These are phyloP conservation scores for Clonostachys sp. DNA, from an alignment of 2,329 filamentous ascomycete genomes.

Conservation along the genomic window DNA sequence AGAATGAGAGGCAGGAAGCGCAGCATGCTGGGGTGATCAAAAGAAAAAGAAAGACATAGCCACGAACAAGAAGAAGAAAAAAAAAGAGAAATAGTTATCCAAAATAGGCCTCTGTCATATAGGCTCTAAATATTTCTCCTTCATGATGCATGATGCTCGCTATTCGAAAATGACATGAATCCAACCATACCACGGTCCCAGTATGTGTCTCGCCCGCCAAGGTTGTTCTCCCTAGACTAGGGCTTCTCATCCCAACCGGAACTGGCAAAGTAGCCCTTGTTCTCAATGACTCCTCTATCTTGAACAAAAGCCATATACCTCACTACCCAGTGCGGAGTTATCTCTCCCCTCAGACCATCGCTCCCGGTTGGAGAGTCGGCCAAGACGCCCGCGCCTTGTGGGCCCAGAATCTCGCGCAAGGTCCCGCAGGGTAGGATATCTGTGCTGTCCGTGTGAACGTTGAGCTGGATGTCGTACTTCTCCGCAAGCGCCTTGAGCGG, in stretches of 20 bases:
- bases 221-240: too few relatives aligned
- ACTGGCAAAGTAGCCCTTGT: slow-evolving; percentile 93
- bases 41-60: not conserved
- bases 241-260: slow-evolving; percentile 59
- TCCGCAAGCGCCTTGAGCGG: slow-evolving; percentile 82
- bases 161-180: not conserved
- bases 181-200: too few relatives aligned
- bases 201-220: too few relatives aligned
- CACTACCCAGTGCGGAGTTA: slow-evolving; percentile 89
- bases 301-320: slow-evolving; percentile 96
- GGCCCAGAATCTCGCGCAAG: slow-evolving; percentile 72
- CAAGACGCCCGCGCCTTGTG: slow-evolving; percentile 71
- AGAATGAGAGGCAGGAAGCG: slow-evolving; percentile 91
- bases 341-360: slow-evolving; percentile 68
- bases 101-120: not conserved
- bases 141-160: not conserved
- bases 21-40: slow-evolving; percentile 80
- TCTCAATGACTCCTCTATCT: slow-evolving; percentile 93
- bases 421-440: slow-evolving; percentile 87
- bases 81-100: slow-evolving; percentile 2
- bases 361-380: slow-evolving; percentile 44
- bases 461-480: slow-evolving; percentile 74
- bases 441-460: slow-evolving; percentile 92
- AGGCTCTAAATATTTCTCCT: too few relatives aligned
- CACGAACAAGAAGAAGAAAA: slow-evolving; percentile 7